These are phyloP conservation scores for Colletotrichum liaoningense DNA, from an alignment of 2,329 filamentous ascomycete genomes.

Conservation along the genomic window DNA sequence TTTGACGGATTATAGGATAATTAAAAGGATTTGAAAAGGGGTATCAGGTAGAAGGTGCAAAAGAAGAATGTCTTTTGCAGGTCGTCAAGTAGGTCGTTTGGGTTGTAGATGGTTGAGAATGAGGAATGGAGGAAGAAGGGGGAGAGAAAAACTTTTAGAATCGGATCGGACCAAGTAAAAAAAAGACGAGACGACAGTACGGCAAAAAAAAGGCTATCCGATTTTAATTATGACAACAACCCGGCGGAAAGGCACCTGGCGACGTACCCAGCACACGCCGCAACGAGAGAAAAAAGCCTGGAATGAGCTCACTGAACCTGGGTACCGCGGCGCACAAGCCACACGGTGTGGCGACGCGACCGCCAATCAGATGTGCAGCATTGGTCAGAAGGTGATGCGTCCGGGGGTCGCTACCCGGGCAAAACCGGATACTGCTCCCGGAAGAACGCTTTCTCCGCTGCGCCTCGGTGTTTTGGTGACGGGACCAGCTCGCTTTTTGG, in stretches of 20 bases:
- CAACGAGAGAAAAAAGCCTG: conserved; percentile 10
- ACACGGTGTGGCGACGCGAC: conserved; percentile 43
- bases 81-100: conserved; percentile 32
- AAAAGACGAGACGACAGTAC: conserved; percentile 41
- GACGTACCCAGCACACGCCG: conserved; percentile 38
- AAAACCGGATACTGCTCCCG: conserved; percentile 33
- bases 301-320: conserved; percentile 44
- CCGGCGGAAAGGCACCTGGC: conserved; percentile 35
- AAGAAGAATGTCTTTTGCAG: conserved; percentile 36
- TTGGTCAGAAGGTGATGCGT: conserved; percentile 32
- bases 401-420: conserved; percentile 33
- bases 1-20: conserved; percentile 42
- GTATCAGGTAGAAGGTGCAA: conserved; percentile 40
- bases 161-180: conserved; percentile 39
- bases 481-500: conserved; percentile 2
- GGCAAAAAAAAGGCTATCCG: conserved; percentile 41
- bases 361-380: conserved; percentile 50
- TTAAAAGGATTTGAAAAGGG: conserved; percentile 36
- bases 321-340: conserved; percentile 41
- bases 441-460: conserved; percentile 33
- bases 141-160: conserved; percentile 38
- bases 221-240: conserved; percentile 55
- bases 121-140: conserved; percentile 9
- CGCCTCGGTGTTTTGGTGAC: conserved; percentile 12
- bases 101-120: conserved; percentile 15